Evolutionary conservation across 73 alveolate species (phyloP).

Genomic region (Tetrahymena thermophila): DNA sequence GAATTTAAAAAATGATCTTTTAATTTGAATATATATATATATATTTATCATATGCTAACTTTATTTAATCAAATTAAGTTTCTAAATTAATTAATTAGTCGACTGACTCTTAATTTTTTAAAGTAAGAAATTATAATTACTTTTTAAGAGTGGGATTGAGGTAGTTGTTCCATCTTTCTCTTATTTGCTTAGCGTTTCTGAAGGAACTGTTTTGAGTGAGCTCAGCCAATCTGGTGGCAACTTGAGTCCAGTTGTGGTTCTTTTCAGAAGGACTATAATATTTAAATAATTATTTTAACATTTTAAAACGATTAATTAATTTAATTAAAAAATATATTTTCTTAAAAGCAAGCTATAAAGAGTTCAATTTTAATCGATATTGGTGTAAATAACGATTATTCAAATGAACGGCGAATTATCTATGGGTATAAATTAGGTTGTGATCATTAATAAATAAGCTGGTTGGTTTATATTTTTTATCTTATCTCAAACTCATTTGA

Average conservation of each 20-base stretch:
- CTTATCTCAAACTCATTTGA: too few relatives aligned
- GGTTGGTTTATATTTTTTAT: background rate
- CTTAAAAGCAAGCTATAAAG: background rate
- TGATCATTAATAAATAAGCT: background rate
- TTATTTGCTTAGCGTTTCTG: background rate
- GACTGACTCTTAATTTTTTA: too few relatives aligned
- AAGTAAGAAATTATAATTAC: background rate
- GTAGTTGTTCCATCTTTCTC: background rate
- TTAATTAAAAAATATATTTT: background rate
- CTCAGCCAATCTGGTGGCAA: background rate
- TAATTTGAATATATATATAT: background rate
- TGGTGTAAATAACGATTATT: too few relatives aligned
- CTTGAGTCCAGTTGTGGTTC: background rate
- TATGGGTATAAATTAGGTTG: too few relatives aligned
- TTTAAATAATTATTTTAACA: background rate
- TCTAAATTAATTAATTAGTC: background rate
- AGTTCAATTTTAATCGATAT: too few relatives aligned
- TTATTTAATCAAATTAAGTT: background rate
- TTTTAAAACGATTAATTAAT: background rate
- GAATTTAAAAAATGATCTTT: background rate
- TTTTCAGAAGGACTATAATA: background rate
- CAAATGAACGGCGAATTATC: too few relatives aligned
- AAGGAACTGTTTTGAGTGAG: background rate
- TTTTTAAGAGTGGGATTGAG: background rate
- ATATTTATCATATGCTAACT: background rate